A percentile compares a stretch with the other conserved stretches of the same genome.
Conservation (phyloP, 257 asterid genomes). For the Petunia axillaris region DNA sequence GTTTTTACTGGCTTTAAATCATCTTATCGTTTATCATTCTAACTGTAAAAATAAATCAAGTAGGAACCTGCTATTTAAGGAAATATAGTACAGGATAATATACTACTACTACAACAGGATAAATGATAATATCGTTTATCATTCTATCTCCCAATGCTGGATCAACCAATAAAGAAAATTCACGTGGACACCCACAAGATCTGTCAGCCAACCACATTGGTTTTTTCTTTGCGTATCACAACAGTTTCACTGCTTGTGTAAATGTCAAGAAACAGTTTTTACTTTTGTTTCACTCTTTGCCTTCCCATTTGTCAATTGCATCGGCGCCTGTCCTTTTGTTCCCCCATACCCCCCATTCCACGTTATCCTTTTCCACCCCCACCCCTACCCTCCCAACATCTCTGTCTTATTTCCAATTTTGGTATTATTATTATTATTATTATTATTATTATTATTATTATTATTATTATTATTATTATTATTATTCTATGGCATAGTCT, state of each 20-base stretch:
- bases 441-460: neutral
- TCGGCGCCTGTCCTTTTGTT: conserved; percentile 59
- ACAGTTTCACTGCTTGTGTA: neutral
- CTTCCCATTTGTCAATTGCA: conserved; percentile 46
- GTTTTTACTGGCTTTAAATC: no score
- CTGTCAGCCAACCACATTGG: neutral
- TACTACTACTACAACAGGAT: no score
- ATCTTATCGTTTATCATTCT: no score
- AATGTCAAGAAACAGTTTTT: conserved; percentile 7
- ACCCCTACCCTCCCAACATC: neutral
- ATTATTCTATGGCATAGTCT: neutral
- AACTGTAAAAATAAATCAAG: no score
- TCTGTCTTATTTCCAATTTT: conserved; percentile 20
- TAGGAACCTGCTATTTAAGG: no score
- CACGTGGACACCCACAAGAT: neutral
- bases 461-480: neutral
- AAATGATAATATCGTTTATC: no score
- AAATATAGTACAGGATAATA: no score
- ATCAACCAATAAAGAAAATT: neutral
- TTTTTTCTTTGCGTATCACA: neutral
- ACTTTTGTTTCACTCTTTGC: conserved; percentile 39
- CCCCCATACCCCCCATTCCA: conserved; percentile 26
- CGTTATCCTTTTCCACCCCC: conserved; percentile 34
- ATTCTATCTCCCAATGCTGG: conserved; percentile 16
- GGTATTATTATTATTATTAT: neutral